These are phyloP conservation scores for Neoscytalidium dimidiatum DNA, from an alignment of 2,329 filamentous ascomycete genomes.

Conservation along the genomic window DNA sequence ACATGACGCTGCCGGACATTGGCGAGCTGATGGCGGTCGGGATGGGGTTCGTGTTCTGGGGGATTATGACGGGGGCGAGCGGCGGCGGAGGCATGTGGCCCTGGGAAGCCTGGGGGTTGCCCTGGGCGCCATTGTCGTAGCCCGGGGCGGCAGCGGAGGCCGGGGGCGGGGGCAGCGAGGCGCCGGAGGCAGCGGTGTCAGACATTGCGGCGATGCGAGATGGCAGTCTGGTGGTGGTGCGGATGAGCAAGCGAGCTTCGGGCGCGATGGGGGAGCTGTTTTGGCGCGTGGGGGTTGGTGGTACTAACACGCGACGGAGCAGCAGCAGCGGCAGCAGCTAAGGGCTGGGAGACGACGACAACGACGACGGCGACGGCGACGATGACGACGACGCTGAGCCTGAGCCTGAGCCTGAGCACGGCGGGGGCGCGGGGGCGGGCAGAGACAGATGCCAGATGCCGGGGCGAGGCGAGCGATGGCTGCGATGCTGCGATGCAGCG, in stretches of 20 bases:
- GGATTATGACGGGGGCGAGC: constrained; percentile 80
- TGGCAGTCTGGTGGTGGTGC: constrained; percentile 5
- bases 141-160: constrained; percentile 72
- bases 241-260: constrained; percentile 19
- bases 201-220: constrained; percentile 62
- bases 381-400: too few species aligned
- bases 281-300: constrained; percentile 19
- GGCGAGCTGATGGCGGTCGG: constrained; percentile 90
- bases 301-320: constrained; percentile 17
- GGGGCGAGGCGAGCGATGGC: constrained; percentile 7
- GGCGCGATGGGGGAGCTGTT: constrained; percentile 12
- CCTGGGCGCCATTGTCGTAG: constrained; percentile 75
- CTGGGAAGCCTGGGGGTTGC: constrained; percentile 67
- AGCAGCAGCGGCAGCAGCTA: too few species aligned
- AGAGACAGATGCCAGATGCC: constrained; percentile 3
- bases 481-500: not conserved
- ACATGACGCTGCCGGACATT: constrained; percentile 77
- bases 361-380: too few species aligned
- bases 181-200: constrained; percentile 65
- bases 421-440: not conserved
- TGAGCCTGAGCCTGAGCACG: not conserved
- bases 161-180: constrained; percentile 70
- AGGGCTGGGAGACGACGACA: not conserved
- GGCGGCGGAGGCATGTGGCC: constrained; percentile 87
- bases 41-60: constrained; percentile 94